A percentile compares a stretch with the other conserved stretches of the same genome.
Conservation (phyloP, 2,329 filamentous ascomycete genomes). For the Calonectria hongkongensis region DNA sequence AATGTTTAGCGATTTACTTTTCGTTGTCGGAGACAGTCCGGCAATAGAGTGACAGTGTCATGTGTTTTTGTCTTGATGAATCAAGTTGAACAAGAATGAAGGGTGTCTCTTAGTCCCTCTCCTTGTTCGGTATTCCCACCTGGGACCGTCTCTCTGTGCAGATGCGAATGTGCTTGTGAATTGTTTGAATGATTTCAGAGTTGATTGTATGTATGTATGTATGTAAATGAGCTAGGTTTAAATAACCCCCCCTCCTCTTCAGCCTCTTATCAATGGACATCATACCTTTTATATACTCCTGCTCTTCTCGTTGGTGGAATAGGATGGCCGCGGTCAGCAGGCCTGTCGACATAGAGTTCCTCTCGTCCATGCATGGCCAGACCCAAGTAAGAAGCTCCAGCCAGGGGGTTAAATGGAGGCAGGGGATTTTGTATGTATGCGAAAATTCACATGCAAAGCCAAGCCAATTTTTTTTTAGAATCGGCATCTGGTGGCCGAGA, state of each 20-base stretch:
- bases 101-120: conserved; percentile 29
- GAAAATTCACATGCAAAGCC: conserved; percentile 26
- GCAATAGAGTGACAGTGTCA: conserved; percentile 41
- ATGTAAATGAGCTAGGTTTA: neutral
- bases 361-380: neutral
- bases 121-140: conserved; percentile 23
- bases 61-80: conserved; percentile 49
- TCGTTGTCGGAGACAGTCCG: conserved; percentile 41
- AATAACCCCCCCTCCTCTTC: neutral
- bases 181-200: too few relatives aligned
- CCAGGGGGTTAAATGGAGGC: neutral
- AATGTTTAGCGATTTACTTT: conserved; percentile 25
- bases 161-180: neutral
- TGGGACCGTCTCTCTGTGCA: conserved; percentile 11
- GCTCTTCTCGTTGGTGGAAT: conserved; percentile 14
- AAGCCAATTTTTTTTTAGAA: conserved; percentile 1
- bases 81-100: conserved; percentile 48
- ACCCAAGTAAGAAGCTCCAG: neutral
- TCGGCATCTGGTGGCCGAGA: conserved; percentile 14
- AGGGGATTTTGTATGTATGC: conserved; percentile 14
- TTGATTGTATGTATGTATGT: neutral
- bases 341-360: conserved; percentile 1
- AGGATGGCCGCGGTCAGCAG: conserved; percentile 4
- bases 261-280: neutral
- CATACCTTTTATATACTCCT: neutral